These are phyloP conservation scores for Fusarium torulosum DNA, from an alignment of 2,329 filamentous ascomycete species.

Conservation along the genomic window DNA sequence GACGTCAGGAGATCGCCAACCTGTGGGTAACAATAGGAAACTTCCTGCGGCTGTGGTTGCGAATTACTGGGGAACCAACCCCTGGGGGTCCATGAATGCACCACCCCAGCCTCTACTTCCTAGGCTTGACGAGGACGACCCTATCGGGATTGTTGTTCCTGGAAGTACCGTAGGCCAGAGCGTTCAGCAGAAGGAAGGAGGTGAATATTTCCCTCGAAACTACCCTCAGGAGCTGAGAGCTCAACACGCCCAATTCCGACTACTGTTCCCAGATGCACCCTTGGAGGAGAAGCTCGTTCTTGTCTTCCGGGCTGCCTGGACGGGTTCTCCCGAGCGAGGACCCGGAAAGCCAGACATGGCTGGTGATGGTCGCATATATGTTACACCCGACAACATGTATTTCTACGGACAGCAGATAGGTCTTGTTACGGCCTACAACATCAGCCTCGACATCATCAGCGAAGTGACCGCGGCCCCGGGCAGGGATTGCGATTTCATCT, in stretches of 20 bases:
- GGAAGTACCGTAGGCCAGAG: constrained; percentile 50
- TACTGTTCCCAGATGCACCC: constrained; percentile 86
- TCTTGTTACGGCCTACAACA: constrained; percentile 83
- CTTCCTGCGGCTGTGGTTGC: constrained; percentile 90
- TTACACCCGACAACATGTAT: constrained; percentile 88
- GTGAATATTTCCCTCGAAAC: constrained; percentile 74
- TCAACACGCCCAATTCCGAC: constrained; percentile 92
- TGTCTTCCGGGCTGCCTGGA: constrained; percentile 93
- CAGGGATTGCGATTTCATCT: constrained; percentile 92
- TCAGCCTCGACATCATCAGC: constrained; percentile 80
- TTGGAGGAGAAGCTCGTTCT: constrained; percentile 85
- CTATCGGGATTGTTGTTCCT: constrained; percentile 57
- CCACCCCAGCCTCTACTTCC: constrained; percentile 51
- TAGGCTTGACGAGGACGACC: constrained; percentile 55
- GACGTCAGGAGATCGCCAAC: constrained; percentile 80
- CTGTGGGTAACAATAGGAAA: constrained; percentile 74
- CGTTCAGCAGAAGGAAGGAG: constrained; percentile 51
- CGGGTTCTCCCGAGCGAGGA: constrained; percentile 61
- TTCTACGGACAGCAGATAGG: constrained; percentile 98
- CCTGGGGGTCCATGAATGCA: constrained; percentile 68
- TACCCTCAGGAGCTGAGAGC: constrained; percentile 86
- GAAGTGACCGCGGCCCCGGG: constrained; percentile 93
- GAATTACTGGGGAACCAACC: constrained; percentile 92
- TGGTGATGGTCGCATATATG: constrained; percentile 81
- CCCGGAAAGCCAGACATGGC: constrained; percentile 63